A percentile compares a stretch with the other conserved stretches of the same genome.
These are phyloP conservation scores for Gaeumannomyces tritici DNA, from an alignment of 2,329 filamentous ascomycete species.

Conservation along the genomic window DNA sequence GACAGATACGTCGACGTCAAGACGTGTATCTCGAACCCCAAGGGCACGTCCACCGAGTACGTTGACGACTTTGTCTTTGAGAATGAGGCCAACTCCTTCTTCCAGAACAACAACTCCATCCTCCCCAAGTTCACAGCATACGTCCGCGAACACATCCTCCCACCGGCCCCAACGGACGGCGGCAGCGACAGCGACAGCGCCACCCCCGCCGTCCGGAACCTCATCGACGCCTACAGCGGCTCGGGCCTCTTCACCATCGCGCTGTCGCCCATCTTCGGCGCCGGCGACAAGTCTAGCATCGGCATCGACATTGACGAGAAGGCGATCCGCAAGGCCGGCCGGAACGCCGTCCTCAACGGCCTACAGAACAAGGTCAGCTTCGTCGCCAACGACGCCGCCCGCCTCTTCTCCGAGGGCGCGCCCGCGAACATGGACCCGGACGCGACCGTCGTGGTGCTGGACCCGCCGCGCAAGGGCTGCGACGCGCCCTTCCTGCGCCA, in stretches of 20 bases:
- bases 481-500: slow-evolving; percentile 77
- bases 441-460: slow-evolving; percentile 87
- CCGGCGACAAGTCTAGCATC: slow-evolving; percentile 25
- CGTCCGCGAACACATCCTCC: slow-evolving; percentile 70
- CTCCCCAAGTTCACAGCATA: slow-evolving; percentile 78
- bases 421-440: slow-evolving; percentile 54
- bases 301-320: slow-evolving; percentile 83
- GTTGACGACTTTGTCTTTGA: slow-evolving; percentile 76
- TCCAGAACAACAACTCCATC: slow-evolving; percentile 99
- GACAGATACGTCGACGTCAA: slow-evolving; percentile 65
- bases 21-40: slow-evolving; percentile 79
- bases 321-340: slow-evolving; percentile 68
- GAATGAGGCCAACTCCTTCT: slow-evolving; percentile 90
- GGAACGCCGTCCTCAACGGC: slow-evolving; percentile 70
- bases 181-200: too few relatives aligned
- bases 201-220: slow-evolving; percentile 55
- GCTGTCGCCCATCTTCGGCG: slow-evolving; percentile 70
- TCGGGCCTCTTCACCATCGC: slow-evolving; percentile 96
- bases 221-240: slow-evolving; percentile 96
- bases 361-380: slow-evolving; percentile 62
- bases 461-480: slow-evolving; percentile 94
- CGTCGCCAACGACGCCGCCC: slow-evolving; percentile 76
- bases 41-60: slow-evolving; percentile 77
- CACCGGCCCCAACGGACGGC: slow-evolving; percentile 16
- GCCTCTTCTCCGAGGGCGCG: slow-evolving; percentile 52